Conservation (phyloP, 2,329 filamentous ascomycete genomes). For the Aureobasidium mangrovei region DNA sequence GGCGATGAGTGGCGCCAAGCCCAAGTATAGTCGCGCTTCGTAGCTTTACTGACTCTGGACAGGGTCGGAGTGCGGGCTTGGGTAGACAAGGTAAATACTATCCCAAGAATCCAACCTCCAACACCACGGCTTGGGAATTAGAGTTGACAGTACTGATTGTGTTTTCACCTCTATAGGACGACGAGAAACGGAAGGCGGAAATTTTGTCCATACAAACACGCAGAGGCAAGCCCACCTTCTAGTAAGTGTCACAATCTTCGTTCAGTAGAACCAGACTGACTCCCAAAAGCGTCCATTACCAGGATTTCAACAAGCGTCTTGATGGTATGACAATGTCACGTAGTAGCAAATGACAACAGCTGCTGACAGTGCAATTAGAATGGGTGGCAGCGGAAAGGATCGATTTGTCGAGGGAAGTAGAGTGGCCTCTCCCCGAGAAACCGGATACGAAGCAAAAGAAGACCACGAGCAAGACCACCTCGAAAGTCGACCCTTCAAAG, state of each 20-base stretch:
- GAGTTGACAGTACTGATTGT: background rate
- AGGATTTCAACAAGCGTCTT: constrained; percentile 90
- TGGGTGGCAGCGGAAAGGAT: constrained; percentile 80
- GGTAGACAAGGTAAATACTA: constrained; percentile 55
- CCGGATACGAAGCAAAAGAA: constrained; percentile 81
- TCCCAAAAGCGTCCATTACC: constrained; percentile 66
- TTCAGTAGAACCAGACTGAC: background rate
- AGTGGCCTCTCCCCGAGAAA: constrained; percentile 92
- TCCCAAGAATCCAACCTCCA: background rate
- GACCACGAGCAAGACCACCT: constrained; percentile 35
- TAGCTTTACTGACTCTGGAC: constrained; percentile 21
- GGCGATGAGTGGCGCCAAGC: constrained; percentile 22
- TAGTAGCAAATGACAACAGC: constrained; percentile 27
- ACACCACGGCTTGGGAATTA: background rate
- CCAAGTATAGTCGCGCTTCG: constrained; percentile 22
- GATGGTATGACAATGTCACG: constrained; percentile 36
- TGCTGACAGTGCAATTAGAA: constrained; percentile 47
- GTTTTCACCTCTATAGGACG: constrained; percentile 46
- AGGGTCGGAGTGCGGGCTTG: constrained; percentile 60
- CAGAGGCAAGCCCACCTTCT: constrained; percentile 81
- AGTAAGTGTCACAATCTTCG: constrained; percentile 37
- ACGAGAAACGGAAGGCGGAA: constrained; percentile 81
- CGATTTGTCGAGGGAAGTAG: constrained; percentile 81
- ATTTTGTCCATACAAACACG: constrained; percentile 90
- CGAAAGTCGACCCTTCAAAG: constrained; percentile 26